phyloP scores from a whole-genome alignment of 495 filamentous ascomycete species.

The Usnea hakonensis region DNA sequence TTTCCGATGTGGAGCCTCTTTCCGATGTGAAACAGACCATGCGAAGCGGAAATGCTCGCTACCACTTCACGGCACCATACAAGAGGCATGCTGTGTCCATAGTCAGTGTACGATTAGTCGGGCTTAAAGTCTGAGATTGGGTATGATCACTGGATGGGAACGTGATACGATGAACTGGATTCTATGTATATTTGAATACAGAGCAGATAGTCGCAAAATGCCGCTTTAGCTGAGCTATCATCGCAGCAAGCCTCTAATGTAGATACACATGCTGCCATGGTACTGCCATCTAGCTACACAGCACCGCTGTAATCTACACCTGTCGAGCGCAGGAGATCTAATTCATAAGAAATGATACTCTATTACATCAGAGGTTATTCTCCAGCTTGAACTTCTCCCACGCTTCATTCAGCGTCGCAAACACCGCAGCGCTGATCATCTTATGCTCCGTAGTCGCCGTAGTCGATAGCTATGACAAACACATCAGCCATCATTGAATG shows the following conservation, averaged over 20 bases:
- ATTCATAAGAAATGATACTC: neutral
- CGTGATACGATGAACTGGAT: too few species aligned
- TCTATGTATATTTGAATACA: too few species aligned
- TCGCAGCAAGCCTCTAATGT: neutral
- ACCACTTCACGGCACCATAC: too few species aligned
- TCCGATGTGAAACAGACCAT: too few species aligned
- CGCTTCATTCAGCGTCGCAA: conserved; percentile 88
- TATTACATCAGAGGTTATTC: conserved; percentile 55
- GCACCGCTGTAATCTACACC: neutral
- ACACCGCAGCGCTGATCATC: conserved; percentile 88
- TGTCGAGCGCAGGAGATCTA: neutral
- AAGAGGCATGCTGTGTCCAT: too few species aligned
- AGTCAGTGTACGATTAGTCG: too few species aligned
- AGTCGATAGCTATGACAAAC: conserved; percentile 58
- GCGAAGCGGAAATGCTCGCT: too few species aligned
- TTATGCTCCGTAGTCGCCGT: conserved; percentile 86
- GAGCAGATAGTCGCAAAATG: neutral
- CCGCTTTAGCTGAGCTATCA: neutral
- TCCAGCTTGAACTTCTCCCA: conserved; percentile 98
- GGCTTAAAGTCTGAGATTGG: too few species aligned
- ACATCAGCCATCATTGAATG: conserved; percentile 2
- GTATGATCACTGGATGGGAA: too few species aligned
- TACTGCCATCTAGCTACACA: neutral
- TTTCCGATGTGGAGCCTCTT: too few species aligned
- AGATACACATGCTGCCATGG: neutral